Base-by-base conservation (phyloP, 2,329 filamentous ascomycete species). In the Ceratocystis smalleyi region DNA sequence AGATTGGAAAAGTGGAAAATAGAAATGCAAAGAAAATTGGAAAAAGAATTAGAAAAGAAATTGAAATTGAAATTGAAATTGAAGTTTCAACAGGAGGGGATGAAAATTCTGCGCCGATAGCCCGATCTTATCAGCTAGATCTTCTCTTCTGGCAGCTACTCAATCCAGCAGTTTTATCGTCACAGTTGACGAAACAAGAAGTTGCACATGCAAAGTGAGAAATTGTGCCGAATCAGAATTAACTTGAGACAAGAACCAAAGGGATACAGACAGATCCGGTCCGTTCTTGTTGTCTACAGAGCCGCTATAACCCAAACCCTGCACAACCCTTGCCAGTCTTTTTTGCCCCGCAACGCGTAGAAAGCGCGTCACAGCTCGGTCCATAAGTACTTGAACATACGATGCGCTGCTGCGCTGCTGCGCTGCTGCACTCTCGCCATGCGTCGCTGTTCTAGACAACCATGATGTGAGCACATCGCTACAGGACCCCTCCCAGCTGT, bases 271-370 rank as follows among this genome's bases (percentile, higher is more conserved):
- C 24, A 57, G 54, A 30, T 10, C 54, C 27, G 27, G 54, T 12
- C 27, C 27, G 27, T 51, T 15, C 47, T 5, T 15, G 27, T 19
- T 35, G 27, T 35, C 17, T 51, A 27, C 24, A 51, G 47, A 51
- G 47, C 22, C 22, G 22, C 22, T 5, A 6, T 35, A 57, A 57
- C 54, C 54, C 54, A 32, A 57, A 35, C 54, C 54, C 54, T 35
- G 6, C 19, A 10, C 4, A 30, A 17, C 17, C 47, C 47, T 17
- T 12, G 12, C 22, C 5, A 8, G 22, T 3, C 24, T 64, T 43
- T 59, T 19, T 32, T 57, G 47, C 47, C 47, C 63, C 63, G 57
- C 63, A 64, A 64, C 63, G 57, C 63, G 47, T 19, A 24, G 15
- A 51, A 51, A 51, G 22, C 47, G 47, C 47, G 22, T 51, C 47